A percentile compares a stretch with the other conserved stretches of the same genome.
phyloP scores from a whole-genome alignment of 495 filamentous ascomycete genomes.

The Penicillium robsamsonii region DNA sequence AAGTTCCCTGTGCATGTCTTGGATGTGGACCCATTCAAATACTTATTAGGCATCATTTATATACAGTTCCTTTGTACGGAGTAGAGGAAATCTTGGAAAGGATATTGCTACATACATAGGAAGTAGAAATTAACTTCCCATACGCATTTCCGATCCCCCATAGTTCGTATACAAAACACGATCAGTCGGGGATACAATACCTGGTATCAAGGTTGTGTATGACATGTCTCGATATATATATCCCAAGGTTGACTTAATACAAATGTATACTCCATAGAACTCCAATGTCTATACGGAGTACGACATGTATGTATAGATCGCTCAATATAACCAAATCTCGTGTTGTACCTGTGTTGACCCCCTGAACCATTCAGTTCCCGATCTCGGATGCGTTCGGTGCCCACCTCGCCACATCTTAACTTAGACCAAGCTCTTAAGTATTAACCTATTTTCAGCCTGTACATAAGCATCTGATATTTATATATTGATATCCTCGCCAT shows the following conservation, averaged over 20 bases:
- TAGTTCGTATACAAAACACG: background rate
- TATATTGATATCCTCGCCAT: background rate
- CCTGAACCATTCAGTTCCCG: background rate
- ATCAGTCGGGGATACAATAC: background rate
- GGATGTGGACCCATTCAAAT: conserved; percentile 10
- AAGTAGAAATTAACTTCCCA: too few species aligned
- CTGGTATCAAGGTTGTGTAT: background rate
- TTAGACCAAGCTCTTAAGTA: background rate
- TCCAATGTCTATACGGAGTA: background rate
- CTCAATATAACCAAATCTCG: background rate
- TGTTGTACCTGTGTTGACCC: background rate
- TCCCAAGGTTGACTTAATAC: too few species aligned
- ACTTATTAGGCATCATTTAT: background rate
- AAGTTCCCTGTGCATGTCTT: conserved; percentile 15
- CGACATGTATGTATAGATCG: background rate
- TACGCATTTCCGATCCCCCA: too few species aligned
- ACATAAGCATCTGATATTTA: background rate
- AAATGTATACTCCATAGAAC: too few species aligned
- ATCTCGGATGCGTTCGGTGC: conserved; percentile 1
- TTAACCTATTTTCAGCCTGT: background rate
- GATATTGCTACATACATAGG: too few species aligned
- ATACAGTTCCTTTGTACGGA: background rate
- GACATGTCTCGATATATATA: background rate
- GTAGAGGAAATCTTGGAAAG: too few species aligned
- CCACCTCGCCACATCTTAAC: background rate